These are phyloP conservation scores for Calonectria hawksworthii DNA, from an alignment of 2,329 filamentous ascomycete species.

Conservation along the genomic window DNA sequence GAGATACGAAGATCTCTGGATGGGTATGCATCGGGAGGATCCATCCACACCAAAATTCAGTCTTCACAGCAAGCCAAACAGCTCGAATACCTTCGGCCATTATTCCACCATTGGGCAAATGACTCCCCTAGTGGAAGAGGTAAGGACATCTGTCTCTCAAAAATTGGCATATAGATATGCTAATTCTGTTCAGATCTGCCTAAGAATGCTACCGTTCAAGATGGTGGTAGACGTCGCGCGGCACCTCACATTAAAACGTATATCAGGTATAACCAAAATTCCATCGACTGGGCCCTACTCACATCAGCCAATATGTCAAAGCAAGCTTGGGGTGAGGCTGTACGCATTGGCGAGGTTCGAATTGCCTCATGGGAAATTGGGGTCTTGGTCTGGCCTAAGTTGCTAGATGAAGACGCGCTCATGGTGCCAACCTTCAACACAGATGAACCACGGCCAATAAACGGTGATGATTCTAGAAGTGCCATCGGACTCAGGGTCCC, in stretches of 20 bases:
- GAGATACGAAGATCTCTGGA: constrained; percentile 84
- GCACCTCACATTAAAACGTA: constrained; percentile 95
- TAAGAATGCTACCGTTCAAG: constrained; percentile 43
- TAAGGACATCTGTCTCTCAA: constrained; percentile 31
- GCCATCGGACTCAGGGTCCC: constrained; percentile 82
- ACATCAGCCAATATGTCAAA: constrained; percentile 94
- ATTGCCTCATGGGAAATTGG: constrained; percentile 89
- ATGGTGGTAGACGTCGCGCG: constrained; percentile 76
- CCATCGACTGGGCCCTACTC: constrained; percentile 86
- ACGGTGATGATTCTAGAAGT: constrained; percentile 42
- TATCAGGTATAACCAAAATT: constrained; percentile 71
- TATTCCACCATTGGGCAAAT: constrained; percentile 83
- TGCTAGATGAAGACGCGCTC: constrained; percentile 61
- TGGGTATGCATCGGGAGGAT: constrained; percentile 82
- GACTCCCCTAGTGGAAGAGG: constrained; percentile 59
- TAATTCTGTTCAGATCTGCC: constrained; percentile 44
- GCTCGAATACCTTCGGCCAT: constrained; percentile 76
- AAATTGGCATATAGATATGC: background rate
- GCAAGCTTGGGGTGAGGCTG: constrained; percentile 86
- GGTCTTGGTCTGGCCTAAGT: constrained; percentile 83
- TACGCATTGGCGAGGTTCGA: constrained; percentile 71
- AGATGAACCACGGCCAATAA: constrained; percentile 63
- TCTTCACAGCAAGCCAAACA: constrained; percentile 80
- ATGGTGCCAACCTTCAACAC: constrained; percentile 80
- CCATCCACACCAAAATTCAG: constrained; percentile 86